A percentile compares a stretch with the other conserved stretches of the same genome.
Conservation (phyloP, 495 filamentous ascomycete genomes). For the Podospora australis region DNA sequence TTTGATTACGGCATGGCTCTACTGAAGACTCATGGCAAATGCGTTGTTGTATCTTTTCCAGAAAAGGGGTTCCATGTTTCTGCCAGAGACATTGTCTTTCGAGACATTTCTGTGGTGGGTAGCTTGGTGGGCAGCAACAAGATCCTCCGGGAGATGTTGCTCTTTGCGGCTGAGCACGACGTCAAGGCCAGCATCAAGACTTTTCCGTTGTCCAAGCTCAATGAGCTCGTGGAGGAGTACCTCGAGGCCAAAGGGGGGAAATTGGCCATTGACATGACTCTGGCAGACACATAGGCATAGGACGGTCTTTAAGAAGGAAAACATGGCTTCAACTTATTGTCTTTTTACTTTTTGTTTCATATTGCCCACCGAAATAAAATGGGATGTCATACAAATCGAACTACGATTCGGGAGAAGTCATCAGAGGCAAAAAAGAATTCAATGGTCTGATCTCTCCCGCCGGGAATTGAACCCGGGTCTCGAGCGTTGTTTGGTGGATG, state of each 20-base stretch:
- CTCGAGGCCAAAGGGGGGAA: conserved; percentile 35
- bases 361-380: background rate
- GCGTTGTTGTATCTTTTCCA: conserved; percentile 35
- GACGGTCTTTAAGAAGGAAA: background rate
- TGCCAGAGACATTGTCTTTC: conserved; percentile 33
- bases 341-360: background rate
- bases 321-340: background rate
- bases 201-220: conserved; percentile 28
- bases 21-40: conserved; percentile 33
- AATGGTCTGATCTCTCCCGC: too few relatives aligned
- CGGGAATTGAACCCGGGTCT: too few relatives aligned
- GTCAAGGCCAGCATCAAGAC: conserved; percentile 29
- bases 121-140: conserved; percentile 33
- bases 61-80: conserved; percentile 32
- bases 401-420: too few relatives aligned
- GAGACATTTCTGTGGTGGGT: conserved; percentile 31
- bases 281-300: conserved; percentile 3
- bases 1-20: conserved; percentile 36
- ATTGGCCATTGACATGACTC: conserved; percentile 34
- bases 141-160: conserved; percentile 28
- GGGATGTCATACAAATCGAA: too few relatives aligned
- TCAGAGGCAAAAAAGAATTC: too few relatives aligned
- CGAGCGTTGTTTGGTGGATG: too few relatives aligned
- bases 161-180: conserved; percentile 25
- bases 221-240: conserved; percentile 39